Conservation (phyloP, 2,329 filamentous ascomycete genomes). For the Clarireedia hainanense region DNA sequence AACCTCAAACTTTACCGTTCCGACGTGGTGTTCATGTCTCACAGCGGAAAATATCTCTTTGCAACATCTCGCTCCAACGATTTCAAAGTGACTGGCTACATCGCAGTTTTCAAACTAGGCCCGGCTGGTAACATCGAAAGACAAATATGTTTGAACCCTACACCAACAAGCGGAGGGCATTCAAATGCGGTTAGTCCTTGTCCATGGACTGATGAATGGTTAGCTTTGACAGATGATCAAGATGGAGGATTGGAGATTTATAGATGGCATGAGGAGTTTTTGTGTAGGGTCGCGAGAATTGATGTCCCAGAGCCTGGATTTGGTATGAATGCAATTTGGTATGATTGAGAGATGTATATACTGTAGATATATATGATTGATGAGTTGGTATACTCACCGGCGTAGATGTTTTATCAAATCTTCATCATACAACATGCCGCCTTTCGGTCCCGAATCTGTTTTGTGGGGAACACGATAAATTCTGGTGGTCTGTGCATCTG, state of each 20-base stretch:
- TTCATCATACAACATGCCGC: not conserved
- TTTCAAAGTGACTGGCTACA: conserved; percentile 70
- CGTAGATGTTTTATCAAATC: too few relatives aligned
- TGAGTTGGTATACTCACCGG: not conserved
- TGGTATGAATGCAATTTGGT: conserved; percentile 96
- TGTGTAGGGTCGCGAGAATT: conserved; percentile 68
- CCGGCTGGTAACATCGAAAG: conserved; percentile 63
- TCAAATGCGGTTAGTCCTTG: conserved; percentile 82
- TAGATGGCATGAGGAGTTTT: conserved; percentile 73
- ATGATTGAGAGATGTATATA: conserved; percentile 47
- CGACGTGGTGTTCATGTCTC: conserved; percentile 70
- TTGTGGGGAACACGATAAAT: too few relatives aligned
- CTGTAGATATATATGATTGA: not conserved
- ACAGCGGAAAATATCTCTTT: conserved; percentile 68
- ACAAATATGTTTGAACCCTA: conserved; percentile 76
- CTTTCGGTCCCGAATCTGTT: not conserved
- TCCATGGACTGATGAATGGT: conserved; percentile 78
- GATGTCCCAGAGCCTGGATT: conserved; percentile 83
- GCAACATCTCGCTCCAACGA: conserved; percentile 76
- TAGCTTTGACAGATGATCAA: conserved; percentile 86
- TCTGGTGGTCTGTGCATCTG: too few relatives aligned
- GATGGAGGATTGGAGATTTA: conserved; percentile 84
- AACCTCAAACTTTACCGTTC: conserved; percentile 62
- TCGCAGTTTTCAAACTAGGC: conserved; percentile 68
- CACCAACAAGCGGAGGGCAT: conserved; percentile 79